Percentiles rank a stretch among this genome's conserved stretches.
Evolutionary conservation across 495 filamentous ascomycete species (phyloP).

Genomic region (Penicillium ucsense): DNA sequence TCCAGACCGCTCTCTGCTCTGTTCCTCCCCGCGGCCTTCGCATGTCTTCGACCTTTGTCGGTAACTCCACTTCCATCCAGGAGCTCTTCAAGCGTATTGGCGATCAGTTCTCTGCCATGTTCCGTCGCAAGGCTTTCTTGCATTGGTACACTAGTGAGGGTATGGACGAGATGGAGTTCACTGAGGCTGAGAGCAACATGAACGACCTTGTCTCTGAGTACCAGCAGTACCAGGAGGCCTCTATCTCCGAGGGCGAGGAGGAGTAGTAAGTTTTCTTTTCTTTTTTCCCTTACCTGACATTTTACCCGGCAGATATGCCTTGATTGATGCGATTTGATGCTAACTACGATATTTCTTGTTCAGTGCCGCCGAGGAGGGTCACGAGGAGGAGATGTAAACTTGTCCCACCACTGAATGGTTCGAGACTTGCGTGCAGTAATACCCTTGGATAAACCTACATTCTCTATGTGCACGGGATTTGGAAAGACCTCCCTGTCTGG

Average conservation of each 20-base stretch:
- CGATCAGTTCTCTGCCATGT: constrained; percentile 99
- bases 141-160: constrained; percentile 99
- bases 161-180: constrained; percentile 99
- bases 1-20: constrained; percentile 98
- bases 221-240: constrained; percentile 99
- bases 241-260: constrained; percentile 66
- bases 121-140: constrained; percentile 99
- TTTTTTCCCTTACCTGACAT: neutral
- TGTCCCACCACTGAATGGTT: constrained; percentile 5
- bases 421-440: constrained; percentile 36
- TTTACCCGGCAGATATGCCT: no score
- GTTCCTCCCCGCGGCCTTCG: constrained; percentile 96
- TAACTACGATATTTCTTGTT: neutral
- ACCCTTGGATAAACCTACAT: constrained; percentile 33
- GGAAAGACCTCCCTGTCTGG: constrained; percentile 5
- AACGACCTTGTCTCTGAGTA: constrained; percentile 99
- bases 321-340: no score
- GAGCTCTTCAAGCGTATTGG: constrained; percentile 99
- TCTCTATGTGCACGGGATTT: constrained; percentile 22
- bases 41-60: constrained; percentile 99
- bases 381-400: constrained; percentile 36
- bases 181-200: constrained; percentile 99
- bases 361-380: constrained; percentile 30
- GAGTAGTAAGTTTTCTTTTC: constrained; percentile 34
- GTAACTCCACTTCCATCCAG: constrained; percentile 99